Evolutionary conservation across 768 basidiomycete genomes (phyloP), one percentile per base, ranked within the genome.

Genomic region (Lactarius deliciosus): DNA sequence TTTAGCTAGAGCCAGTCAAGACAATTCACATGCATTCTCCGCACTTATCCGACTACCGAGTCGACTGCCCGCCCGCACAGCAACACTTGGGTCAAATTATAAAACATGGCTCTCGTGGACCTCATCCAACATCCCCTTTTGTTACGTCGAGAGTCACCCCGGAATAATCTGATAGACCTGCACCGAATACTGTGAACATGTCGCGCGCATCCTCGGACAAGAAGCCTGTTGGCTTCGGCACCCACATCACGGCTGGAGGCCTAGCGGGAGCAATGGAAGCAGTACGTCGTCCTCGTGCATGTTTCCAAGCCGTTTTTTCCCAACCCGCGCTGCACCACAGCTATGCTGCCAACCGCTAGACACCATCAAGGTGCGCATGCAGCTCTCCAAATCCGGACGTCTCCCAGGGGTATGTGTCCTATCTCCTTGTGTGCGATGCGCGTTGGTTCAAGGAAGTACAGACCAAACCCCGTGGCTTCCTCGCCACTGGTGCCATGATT

Each of bases 361-460:
- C 76, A 98, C 97, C 30, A 98, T 98, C 82, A 98, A 98, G 81
- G 96, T 98, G 72, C 93, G 97, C n/a, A 99, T 99, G 97, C 97
- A 99, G 80, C 87, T 99, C 64, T 92, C 92, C 65, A 86, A 81
- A 77, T 89, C 94, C 11, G 86, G 94, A 40, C 80, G 81, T 64
- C 76, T 82, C 50, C 86, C 91, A 61, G 97, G 97, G 57, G 97
- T 98, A 77, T 75, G 92, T 89, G 3, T 38, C 30, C 20, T 6
- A 7, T 36, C 32, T n/a, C 25, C 55, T 58, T 32, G 60, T 20
- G 64, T 32, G 43, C 28, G 20, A 40, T 57, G 50, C 55, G n/a
- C 54, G 13, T 34, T 30, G 10, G 30, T 32, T 41, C n/a, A 64
- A 43, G 45, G 53, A 64, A 22, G 43, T 3, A 36, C 72, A 98